These are phyloP conservation scores for Hapsidospora chrysogenum DNA, from an alignment of 495 filamentous ascomycete genomes.

Conservation along the genomic window DNA sequence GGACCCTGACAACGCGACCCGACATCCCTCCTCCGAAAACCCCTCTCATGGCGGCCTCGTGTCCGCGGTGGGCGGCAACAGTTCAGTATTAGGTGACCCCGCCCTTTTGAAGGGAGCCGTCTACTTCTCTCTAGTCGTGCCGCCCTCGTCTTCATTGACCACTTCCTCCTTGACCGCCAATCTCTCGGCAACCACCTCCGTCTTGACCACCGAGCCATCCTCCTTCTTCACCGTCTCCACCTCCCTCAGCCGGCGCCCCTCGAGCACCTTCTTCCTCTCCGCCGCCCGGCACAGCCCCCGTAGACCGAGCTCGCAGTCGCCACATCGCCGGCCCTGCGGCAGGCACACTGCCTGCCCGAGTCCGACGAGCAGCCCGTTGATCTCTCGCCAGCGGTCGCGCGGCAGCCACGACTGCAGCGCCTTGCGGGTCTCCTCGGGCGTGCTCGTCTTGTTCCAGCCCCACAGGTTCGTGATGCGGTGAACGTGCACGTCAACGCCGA, in stretches of 20 bases:
- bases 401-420: slow-evolving; percentile 76
- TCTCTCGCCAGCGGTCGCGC: slow-evolving; percentile 78
- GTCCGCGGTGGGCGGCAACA: no score
- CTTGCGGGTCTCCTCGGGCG: slow-evolving; percentile 68
- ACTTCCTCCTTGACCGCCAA: slow-evolving; percentile 2
- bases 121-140: neutral
- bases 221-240: slow-evolving; percentile 10
- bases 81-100: no score
- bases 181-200: slow-evolving; percentile 9
- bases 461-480: slow-evolving; percentile 92
- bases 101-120: no score
- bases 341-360: slow-evolving; percentile 76
- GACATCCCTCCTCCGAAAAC: no score
- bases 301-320: slow-evolving; percentile 62
- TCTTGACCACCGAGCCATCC: slow-evolving; percentile 11
- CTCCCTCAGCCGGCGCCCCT: slow-evolving; percentile 24
- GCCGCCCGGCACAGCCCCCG: slow-evolving; percentile 64
- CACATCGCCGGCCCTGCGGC: slow-evolving; percentile 64
- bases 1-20: no score
- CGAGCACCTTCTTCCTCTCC: slow-evolving; percentile 33
- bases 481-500: slow-evolving; percentile 53
- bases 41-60: no score
- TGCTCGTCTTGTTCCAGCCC: slow-evolving; percentile 73
- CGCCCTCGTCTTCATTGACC: slow-evolving; percentile 6
- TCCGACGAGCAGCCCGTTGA: slow-evolving; percentile 83